phyloP scores from a whole-genome alignment of 31 red algal genomes.

The Porphyra umbilicalis region DNA sequence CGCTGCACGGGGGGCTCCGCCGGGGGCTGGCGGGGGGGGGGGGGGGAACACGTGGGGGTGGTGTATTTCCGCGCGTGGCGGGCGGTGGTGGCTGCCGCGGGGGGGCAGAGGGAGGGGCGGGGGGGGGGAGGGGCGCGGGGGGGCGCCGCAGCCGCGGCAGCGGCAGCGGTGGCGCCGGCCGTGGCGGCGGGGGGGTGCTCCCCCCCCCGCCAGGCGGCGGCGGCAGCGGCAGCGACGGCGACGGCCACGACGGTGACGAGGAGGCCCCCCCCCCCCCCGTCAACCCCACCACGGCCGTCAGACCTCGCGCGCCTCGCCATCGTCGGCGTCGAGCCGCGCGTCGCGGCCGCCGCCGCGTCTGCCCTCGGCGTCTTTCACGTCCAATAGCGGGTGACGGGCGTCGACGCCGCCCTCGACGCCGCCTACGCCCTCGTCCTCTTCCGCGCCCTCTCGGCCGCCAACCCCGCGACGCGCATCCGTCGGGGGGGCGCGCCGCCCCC shows the following conservation, averaged over 20 bases:
- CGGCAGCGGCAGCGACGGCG: neutral
- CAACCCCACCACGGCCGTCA: neutral
- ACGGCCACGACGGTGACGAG: neutral
- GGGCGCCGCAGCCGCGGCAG: no score
- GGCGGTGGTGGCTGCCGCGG: neutral
- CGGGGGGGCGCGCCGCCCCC: no score
- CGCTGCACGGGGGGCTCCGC: neutral
- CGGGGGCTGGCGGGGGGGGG: neutral
- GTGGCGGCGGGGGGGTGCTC: neutral
- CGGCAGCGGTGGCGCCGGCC: neutral
- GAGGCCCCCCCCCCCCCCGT: neutral
- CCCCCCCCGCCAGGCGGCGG: no score
- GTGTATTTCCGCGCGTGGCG: slow-evolving; percentile 17
- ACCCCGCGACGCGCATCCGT: no score
- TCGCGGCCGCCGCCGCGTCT: slow-evolving; percentile 21
- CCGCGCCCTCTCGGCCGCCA: slow-evolving; percentile 31
- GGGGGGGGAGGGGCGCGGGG: no score
- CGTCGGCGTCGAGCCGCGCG: slow-evolving; percentile 10
- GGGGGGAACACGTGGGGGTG: neutral
- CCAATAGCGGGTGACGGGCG: slow-evolving; percentile 34
- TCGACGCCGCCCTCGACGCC: slow-evolving; percentile 36
- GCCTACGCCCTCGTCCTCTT: slow-evolving; percentile 37
- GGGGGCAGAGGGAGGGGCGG: neutral
- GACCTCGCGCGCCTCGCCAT: slow-evolving; percentile 27
- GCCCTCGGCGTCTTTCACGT: slow-evolving; percentile 55